Conservation (phyloP, 495 filamentous ascomycete species). For the Letharia lupina region DNA sequence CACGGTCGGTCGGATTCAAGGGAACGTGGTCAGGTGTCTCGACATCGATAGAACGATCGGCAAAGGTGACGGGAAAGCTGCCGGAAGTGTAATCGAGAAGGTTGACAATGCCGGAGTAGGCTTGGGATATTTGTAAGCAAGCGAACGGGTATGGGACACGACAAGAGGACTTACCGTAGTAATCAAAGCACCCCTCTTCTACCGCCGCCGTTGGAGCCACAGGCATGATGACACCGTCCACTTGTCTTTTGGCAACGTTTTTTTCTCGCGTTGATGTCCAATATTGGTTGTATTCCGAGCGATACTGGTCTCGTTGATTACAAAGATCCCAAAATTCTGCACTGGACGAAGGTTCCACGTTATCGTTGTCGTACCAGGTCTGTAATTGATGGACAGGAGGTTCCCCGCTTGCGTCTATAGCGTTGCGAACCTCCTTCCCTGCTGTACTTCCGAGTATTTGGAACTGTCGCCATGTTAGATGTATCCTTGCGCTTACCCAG, state of each 20-base stretch:
- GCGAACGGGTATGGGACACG: too few species aligned
- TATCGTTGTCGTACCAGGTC: slow-evolving; percentile 20
- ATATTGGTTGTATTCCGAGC: slow-evolving; percentile 32
- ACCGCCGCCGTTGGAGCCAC: slow-evolving; percentile 38
- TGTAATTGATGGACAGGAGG: slow-evolving; percentile 33
- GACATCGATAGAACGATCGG: slow-evolving; percentile 32
- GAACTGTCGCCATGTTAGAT: slow-evolving; percentile 23
- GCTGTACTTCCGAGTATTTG: slow-evolving; percentile 33
- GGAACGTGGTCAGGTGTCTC: slow-evolving; percentile 29
- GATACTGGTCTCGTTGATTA: slow-evolving; percentile 21
- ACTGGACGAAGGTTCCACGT: slow-evolving; percentile 9
- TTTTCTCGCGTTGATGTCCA: slow-evolving; percentile 30
- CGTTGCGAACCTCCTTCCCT: slow-evolving; percentile 30
- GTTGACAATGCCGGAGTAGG: slow-evolving; percentile 36
- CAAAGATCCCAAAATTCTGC: slow-evolving; percentile 22
- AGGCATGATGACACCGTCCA: slow-evolving; percentile 48
- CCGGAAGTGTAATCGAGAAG: slow-evolving; percentile 38
- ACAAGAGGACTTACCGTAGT: slow-evolving; percentile 17
- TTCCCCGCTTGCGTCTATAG: slow-evolving; percentile 37
- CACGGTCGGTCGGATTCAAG: slow-evolving; percentile 30
- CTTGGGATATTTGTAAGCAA: neutral
- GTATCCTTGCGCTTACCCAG: too few species aligned
- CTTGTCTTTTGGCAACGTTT: slow-evolving; percentile 27
- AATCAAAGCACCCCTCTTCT: slow-evolving; percentile 35
- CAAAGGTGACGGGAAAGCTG: slow-evolving; percentile 42